Evolutionary conservation across 768 basidiomycete genomes (phyloP).

Genomic region (Boletellus ananiceps): DNA sequence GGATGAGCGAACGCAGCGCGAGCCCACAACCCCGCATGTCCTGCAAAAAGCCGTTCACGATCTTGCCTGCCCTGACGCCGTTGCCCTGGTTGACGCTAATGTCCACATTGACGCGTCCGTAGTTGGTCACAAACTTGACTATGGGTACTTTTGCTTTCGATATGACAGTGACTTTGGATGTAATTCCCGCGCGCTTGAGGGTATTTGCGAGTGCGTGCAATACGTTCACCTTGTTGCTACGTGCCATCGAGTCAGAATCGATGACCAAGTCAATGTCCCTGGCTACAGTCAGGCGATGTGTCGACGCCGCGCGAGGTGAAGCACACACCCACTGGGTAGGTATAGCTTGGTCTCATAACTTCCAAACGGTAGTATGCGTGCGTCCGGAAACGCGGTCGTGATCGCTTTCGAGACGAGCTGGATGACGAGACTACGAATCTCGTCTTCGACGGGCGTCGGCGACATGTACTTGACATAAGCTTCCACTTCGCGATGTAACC

Average conservation of each 20-base stretch:
- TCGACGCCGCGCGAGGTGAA: background rate
- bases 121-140: slow-evolving; percentile 85
- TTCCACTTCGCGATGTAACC: slow-evolving; percentile 82
- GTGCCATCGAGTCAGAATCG: slow-evolving; percentile 70
- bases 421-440: slow-evolving; percentile 72
- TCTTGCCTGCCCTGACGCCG: slow-evolving; percentile 71
- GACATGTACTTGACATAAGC: slow-evolving; percentile 87
- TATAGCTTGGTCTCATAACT: slow-evolving; percentile 93
- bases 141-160: slow-evolving; percentile 95
- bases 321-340: slow-evolving; percentile 80
- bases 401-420: slow-evolving; percentile 65
- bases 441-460: slow-evolving; percentile 81
- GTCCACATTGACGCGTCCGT: slow-evolving; percentile 84
- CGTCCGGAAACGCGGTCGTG: slow-evolving; percentile 66
- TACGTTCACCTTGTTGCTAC: slow-evolving; percentile 60
- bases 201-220: slow-evolving; percentile 75
- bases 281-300: slow-evolving; percentile 12
- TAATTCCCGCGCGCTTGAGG: slow-evolving; percentile 70
- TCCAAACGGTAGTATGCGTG: slow-evolving; percentile 82
- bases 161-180: slow-evolving; percentile 80
- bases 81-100: slow-evolving; percentile 91
- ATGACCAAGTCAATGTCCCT: slow-evolving; percentile 97
- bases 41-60: slow-evolving; percentile 75
- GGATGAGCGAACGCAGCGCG: slow-evolving; percentile 76
- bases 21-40: slow-evolving; percentile 53